Base-by-base conservation (phyloP, 257 asterid genomes). In the Solanum virginianum region DNA sequence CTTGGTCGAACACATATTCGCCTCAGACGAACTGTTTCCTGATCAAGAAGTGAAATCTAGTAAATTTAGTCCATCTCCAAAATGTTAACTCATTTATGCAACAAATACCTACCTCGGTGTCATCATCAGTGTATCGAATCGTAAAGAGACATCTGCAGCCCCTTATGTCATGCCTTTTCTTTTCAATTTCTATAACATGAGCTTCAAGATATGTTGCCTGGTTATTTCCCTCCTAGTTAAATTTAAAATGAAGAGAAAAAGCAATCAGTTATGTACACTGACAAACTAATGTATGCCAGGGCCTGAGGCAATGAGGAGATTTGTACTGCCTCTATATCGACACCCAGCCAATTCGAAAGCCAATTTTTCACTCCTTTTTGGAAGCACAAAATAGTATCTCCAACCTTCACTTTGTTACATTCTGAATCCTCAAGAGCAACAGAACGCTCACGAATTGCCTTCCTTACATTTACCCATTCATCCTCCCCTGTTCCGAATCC, bases 81-180 rank as follows among this genome's bases (percentile, higher is more conserved):
- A 79, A 39, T 18, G 18, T 3, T 12, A 29, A 53, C 47, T 77
- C 1, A 3, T 53, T 51, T 45, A 20, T 72, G 6, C 12, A 20
- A 53, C 69, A 45, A 43, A 24, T 62, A 85, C 18, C 80, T 85
- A 95, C 99, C 98, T 93, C 92, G 0, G 87, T 43, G 82, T 89
- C 86, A 75, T 95, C 97, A 88, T 91, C 94, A 88, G 47, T 86
- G 55, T 97, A 97, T 86, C 82, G 89, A 72, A 97, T 90, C 88
- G 87, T 87, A 94, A 94, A 97, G 86, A 92, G 90, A 81, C 98
- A 97, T 86, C 99, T 89, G 91, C 99, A 97, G 49, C 99, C 99
- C 88, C 99, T 89, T 66, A 95, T 89, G 84, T 97, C 99, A 83
- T 97, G 99, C 92, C 89, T 85, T 89, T 92, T 92, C 90, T 89